These are phyloP conservation scores for Lunularia cruciata DNA, from an alignment of 225 moss, liverwort and hornwort species.

Conservation along the genomic window DNA sequence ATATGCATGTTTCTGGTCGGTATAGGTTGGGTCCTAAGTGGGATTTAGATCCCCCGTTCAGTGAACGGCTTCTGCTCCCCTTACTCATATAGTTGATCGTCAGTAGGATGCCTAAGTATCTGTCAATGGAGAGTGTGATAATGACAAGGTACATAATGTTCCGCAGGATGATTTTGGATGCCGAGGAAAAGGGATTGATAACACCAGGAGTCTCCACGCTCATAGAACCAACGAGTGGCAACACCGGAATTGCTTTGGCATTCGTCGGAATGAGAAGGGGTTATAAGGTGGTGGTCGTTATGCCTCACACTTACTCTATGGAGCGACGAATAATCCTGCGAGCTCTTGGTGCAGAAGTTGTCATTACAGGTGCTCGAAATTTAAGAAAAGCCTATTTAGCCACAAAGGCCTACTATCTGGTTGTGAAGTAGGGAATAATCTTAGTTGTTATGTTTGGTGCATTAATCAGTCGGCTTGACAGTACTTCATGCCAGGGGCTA, in stretches of 20 bases:
- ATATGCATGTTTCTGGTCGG: too few relatives aligned
- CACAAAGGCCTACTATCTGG: not conserved
- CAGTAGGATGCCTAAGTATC: too few relatives aligned
- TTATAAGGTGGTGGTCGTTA: slow-evolving; percentile 70
- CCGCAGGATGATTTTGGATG: slow-evolving; percentile 73
- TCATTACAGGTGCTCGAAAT: slow-evolving; percentile 51
- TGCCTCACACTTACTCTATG: slow-evolving; percentile 66
- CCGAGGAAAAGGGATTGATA: slow-evolving; percentile 76
- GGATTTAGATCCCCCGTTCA: too few relatives aligned
- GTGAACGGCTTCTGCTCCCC: too few relatives aligned
- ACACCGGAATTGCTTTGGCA: slow-evolving; percentile 75
- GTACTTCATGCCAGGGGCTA: too few relatives aligned
- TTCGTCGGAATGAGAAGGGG: slow-evolving; percentile 57
- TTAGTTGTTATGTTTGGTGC: not conserved
- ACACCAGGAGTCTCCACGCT: slow-evolving; percentile 67
- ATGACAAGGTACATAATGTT: not conserved
- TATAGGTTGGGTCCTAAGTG: too few relatives aligned
- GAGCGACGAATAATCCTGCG: slow-evolving; percentile 80
- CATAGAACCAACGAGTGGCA: slow-evolving; percentile 81
- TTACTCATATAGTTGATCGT: too few relatives aligned
- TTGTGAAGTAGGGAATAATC: not conserved
- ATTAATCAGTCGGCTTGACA: too few relatives aligned
- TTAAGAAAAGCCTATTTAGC: not conserved
- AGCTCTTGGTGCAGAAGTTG: slow-evolving; percentile 63
- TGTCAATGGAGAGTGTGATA: too few relatives aligned